Evolutionary conservation across 192 early-diverging fungal species (phyloP).

Genomic region (Dissophora ornata): DNA sequence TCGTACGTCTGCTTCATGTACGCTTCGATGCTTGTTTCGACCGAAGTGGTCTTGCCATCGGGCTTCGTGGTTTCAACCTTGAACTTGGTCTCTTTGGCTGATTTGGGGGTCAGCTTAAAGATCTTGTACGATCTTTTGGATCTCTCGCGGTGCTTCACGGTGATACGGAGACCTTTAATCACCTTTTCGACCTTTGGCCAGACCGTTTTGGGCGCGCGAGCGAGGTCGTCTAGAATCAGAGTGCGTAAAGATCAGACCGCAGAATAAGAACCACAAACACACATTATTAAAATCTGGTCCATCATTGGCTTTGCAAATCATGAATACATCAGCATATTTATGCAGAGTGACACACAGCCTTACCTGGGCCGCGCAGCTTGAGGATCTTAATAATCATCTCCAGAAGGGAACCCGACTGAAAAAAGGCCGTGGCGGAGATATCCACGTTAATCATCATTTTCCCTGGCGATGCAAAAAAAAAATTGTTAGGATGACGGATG

Average conservation of each 20-base stretch:
- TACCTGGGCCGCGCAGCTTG: slow-evolving; percentile 57
- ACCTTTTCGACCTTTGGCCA: slow-evolving; percentile 57
- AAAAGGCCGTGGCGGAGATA: slow-evolving; percentile 75
- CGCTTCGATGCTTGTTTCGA: slow-evolving; percentile 49
- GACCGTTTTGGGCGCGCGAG: slow-evolving; percentile 53
- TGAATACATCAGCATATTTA: too few species aligned
- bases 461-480: slow-evolving; percentile 21
- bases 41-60: slow-evolving; percentile 7
- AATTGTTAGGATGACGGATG: too few species aligned
- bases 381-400: slow-evolving; percentile 76
- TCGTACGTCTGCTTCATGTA: slow-evolving; percentile 84
- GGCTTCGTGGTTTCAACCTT: slow-evolving; percentile 57
- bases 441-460: slow-evolving; percentile 80
- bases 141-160: slow-evolving; percentile 68
- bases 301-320: too few species aligned
- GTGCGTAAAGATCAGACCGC: too few species aligned
- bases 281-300: too few species aligned
- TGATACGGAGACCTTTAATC: slow-evolving; percentile 66
- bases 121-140: slow-evolving; percentile 77
- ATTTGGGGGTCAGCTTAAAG: slow-evolving; percentile 67
- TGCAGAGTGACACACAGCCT: too few species aligned
- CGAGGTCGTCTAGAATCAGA: slow-evolving; percentile 47
- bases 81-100: slow-evolving; percentile 81
- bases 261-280: too few species aligned
- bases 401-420: slow-evolving; percentile 71